Base-by-base conservation (phyloP, 352 stramenopile genomes). In the Halophytophthora batemanensis region DNA sequence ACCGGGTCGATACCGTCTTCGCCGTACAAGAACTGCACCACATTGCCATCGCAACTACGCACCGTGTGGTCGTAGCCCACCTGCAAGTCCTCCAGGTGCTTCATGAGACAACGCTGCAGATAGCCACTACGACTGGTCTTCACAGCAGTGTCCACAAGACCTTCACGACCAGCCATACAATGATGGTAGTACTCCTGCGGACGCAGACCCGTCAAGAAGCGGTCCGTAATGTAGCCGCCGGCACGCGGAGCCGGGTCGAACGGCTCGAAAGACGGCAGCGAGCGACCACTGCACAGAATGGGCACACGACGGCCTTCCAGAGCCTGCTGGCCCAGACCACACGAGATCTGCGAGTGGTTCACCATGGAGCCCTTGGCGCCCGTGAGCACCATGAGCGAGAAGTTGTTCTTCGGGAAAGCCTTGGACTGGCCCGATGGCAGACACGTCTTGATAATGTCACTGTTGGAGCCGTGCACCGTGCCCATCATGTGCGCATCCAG, bases 101-200 rank as follows among this genome's bases (percentile, higher is more conserved):
- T 99, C 31, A 99, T 90, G 28, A 99, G 69, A 82, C 98, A 99
- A 48, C 97, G 86, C 77, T 99, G 97, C 14, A 99, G 75, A 67
- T 99, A 99, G 44, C 98, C 98, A 64, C 95, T 99, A 35, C 97
- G 90, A 56, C 92, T 98, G 3, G 97, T 99, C 80, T 99, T 99
- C n/a, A 99, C 97, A 45, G 98, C 97, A 28, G 97, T 99, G 72
- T 98, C 95, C 22, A 99, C 93, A 31, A 99, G 71, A 69, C 97
- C 98, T 82, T 99, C 97, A 60, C 98, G 83, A 14, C 98, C 98
- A 56, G 96, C 96, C 98, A 99, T 99, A 74, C 97, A 99, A 86
- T 99, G 98, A 69, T 99, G 99, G 77, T 99, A 99, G 77, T 99
- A 99, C 73, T 99, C 98, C 71, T 99, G 87, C 21, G 87, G 88